Conservation (phyloP, 345 rosid genomes). For the Hibiscus syriacus region DNA sequence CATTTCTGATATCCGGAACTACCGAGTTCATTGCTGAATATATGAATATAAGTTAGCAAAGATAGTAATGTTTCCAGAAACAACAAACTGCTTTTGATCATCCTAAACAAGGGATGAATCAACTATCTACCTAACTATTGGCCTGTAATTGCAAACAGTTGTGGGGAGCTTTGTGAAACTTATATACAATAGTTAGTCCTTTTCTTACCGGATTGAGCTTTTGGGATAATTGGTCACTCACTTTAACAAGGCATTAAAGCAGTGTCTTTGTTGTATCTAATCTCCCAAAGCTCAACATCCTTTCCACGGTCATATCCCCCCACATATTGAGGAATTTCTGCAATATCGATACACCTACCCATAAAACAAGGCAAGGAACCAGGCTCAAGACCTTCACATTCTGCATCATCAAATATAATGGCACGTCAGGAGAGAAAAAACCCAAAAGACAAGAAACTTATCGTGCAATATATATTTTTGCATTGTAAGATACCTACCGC, state of each 20-base stretch:
- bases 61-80: not conserved
- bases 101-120: not conserved
- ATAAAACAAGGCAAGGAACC: conserved; percentile 29
- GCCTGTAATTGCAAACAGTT: not conserved
- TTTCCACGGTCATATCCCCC: conserved; percentile 56
- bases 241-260: not conserved
- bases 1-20: not conserved
- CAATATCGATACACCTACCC: conserved; percentile 48
- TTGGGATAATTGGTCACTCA: not conserved
- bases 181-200: not conserved
- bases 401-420: conserved; percentile 24
- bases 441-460: not conserved
- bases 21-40: not conserved
- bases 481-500: conserved; percentile 24
- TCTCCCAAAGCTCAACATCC: conserved; percentile 84
- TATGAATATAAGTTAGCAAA: not conserved
- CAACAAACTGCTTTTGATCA: not conserved
- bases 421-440: conserved; percentile 5
- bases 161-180: not conserved
- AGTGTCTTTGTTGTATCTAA: conserved; percentile 23
- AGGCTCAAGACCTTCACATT: conserved; percentile 7
- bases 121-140: not conserved
- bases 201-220: not conserved
- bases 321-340: conserved; percentile 50
- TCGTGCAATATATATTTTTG: not conserved